Evolutionary conservation across 2,329 filamentous ascomycete species (phyloP).

Genomic region (Neofusicoccum laricinum): DNA sequence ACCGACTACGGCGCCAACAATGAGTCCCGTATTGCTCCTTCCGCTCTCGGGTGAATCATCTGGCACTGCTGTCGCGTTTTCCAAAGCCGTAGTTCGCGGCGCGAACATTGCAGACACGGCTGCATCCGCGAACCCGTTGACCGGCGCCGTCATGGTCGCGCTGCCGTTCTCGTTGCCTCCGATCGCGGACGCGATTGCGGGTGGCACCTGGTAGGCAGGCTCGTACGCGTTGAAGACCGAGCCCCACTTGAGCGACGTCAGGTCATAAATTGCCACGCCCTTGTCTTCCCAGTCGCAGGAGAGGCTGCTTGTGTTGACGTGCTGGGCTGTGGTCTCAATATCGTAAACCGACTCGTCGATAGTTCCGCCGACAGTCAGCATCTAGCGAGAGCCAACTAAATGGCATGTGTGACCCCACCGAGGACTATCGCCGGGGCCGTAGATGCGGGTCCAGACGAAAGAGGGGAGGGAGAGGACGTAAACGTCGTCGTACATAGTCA

Average conservation of each 20-base stretch:
- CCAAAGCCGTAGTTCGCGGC: neutral
- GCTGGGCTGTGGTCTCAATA: neutral
- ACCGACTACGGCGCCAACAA: constrained; percentile 10
- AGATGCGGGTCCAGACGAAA: constrained; percentile 45
- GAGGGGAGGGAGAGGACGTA: constrained; percentile 47
- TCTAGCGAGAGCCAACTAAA: constrained; percentile 35
- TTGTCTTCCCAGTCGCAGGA: constrained; percentile 22
- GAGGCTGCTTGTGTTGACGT: neutral
- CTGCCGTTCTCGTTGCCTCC: neutral
- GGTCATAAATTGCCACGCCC: constrained; percentile 19
- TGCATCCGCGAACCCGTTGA: neutral
- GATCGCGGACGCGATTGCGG: neutral
- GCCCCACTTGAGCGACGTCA: constrained; percentile 21
- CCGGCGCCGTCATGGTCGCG: constrained; percentile 8
- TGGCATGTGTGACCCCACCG: constrained; percentile 44
- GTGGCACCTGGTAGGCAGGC: neutral
- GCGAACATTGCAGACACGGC: neutral
- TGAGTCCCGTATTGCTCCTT: neutral
- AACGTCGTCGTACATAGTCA: constrained; percentile 40
- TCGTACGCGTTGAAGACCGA: neutral
- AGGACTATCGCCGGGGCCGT: constrained; percentile 30
- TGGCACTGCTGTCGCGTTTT: too few relatives aligned
- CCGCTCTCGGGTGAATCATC: neutral
- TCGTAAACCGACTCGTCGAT: neutral
- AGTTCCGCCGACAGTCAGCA: constrained; percentile 43